Percentiles rank a stretch among this genome's conserved stretches.
Evolutionary conservation across 768 basidiomycete genomes (phyloP).

Genomic region (Agaricus subrufescens): DNA sequence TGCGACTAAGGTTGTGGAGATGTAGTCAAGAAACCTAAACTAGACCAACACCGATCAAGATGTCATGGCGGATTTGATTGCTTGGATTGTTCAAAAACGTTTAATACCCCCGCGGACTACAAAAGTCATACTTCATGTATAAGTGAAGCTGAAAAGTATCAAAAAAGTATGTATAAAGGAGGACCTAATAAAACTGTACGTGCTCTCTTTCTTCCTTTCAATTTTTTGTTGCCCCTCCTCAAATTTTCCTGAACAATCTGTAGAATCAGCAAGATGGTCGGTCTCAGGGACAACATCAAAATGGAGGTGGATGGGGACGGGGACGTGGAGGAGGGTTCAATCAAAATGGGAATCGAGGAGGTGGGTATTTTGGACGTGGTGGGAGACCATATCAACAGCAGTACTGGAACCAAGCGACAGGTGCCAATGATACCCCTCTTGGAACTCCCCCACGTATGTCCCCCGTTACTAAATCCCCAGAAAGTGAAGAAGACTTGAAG

Average conservation of each 20-base stretch:
- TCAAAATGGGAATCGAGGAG: not conserved
- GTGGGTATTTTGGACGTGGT: slow-evolving; percentile 6
- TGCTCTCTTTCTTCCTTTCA: not conserved
- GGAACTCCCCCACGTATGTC: slow-evolving; percentile 51
- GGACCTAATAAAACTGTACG: slow-evolving; percentile 59
- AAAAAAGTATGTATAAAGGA: slow-evolving; percentile 79
- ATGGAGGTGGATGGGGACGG: not conserved
- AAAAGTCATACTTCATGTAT: slow-evolving; percentile 83
- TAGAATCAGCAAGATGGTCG: not conserved
- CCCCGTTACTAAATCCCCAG: slow-evolving; percentile 18
- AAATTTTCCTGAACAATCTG: not conserved
- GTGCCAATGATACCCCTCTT: slow-evolving; percentile 69
- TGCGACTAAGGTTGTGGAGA: slow-evolving; percentile 62
- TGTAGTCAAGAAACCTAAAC: slow-evolving; percentile 90
- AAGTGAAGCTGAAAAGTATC: slow-evolving; percentile 90
- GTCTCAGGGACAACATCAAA: not conserved
- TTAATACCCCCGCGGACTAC: slow-evolving; percentile 70
- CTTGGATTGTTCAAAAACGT: slow-evolving; percentile 86
- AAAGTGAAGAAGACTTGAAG: not conserved
- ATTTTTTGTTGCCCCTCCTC: slow-evolving; percentile 5
- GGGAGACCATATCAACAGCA: not conserved
- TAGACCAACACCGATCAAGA: slow-evolving; percentile 67
- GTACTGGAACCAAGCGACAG: slow-evolving; percentile 38
- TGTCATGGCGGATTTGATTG: slow-evolving; percentile 74
- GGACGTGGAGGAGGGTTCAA: not conserved